phyloP scores from a whole-genome alignment of 495 filamentous ascomycete genomes.

The Rusavskia elegans region DNA sequence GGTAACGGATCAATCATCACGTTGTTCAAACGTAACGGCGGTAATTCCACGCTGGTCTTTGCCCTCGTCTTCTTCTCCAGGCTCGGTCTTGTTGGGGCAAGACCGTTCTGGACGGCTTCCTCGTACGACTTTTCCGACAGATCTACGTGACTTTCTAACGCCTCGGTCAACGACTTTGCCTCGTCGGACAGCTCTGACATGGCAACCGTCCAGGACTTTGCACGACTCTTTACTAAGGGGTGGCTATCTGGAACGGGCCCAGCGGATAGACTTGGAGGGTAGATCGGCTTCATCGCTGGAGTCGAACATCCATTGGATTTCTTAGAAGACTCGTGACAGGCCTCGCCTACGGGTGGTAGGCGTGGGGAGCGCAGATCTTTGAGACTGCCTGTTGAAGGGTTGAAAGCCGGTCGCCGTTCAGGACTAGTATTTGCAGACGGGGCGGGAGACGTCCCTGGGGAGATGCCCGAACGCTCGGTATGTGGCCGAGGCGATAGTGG shows the following conservation, averaged over 20 bases:
- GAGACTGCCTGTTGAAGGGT: not conserved
- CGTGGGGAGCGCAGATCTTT: conserved; percentile 6
- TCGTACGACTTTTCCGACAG: conserved; percentile 37
- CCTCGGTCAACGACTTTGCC: conserved; percentile 75
- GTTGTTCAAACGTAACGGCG: conserved; percentile 70
- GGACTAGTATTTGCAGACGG: conserved; percentile 37
- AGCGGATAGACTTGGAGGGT: conserved; percentile 16
- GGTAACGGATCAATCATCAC: conserved; percentile 94
- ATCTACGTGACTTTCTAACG: conserved; percentile 71
- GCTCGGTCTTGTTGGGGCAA: conserved; percentile 26
- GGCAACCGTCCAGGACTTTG: conserved; percentile 75
- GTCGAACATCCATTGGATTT: not conserved
- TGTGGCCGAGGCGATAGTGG: conserved; percentile 79
- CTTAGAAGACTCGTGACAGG: not conserved
- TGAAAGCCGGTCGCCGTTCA: conserved; percentile 22
- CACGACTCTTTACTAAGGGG: conserved; percentile 33
- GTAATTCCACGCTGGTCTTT: conserved; percentile 48
- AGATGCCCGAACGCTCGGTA: conserved; percentile 38
- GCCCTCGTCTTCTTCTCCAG: conserved; percentile 21
- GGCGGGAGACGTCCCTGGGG: conserved; percentile 31
- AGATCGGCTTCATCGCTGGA: not conserved
- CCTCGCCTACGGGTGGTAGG: conserved; percentile 18
- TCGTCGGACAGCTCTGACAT: conserved; percentile 71
- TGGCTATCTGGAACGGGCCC: conserved; percentile 14
- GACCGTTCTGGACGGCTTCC: conserved; percentile 33